Percentiles rank a stretch among this genome's conserved stretches.
These are phyloP conservation scores for Adansonia gregorii DNA, from an alignment of 441 rosid genomes.

Conservation along the genomic window DNA sequence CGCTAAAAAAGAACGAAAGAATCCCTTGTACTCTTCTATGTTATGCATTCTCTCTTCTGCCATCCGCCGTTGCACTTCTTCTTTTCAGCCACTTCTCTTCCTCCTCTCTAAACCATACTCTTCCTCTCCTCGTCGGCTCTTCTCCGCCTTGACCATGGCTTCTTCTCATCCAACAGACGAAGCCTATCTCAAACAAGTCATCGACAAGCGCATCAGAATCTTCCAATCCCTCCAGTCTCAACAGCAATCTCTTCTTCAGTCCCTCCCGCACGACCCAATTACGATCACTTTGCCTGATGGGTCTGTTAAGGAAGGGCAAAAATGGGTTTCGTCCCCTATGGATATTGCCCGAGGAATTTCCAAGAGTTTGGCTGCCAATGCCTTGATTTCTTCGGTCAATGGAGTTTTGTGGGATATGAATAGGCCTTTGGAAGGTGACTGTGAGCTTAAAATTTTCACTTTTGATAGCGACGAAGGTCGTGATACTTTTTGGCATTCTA, in stretches of 20 bases:
- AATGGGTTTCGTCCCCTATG: slow-evolving; percentile 76
- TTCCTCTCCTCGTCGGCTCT: slow-evolving; percentile 28
- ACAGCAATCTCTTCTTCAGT: slow-evolving; percentile 59
- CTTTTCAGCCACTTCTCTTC: slow-evolving; percentile 14
- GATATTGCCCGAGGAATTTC: slow-evolving; percentile 73
- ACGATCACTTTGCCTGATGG: slow-evolving; percentile 77
- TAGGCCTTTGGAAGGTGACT: slow-evolving; percentile 78
- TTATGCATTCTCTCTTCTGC: slow-evolving; percentile 29
- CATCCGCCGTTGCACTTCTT: slow-evolving; percentile 38
- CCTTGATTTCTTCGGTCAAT: slow-evolving; percentile 75
- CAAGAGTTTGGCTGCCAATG: slow-evolving; percentile 70
- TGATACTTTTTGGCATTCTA: slow-evolving; percentile 98
- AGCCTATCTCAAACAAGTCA: slow-evolving; percentile 57
- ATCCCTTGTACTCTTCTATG: slow-evolving; percentile 27
- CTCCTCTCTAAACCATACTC: slow-evolving; percentile 21
- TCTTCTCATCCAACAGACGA: slow-evolving; percentile 58
- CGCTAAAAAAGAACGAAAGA: neutral
- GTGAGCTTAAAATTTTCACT: slow-evolving; percentile 70
- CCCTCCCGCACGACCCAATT: slow-evolving; percentile 75
- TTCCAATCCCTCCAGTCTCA: slow-evolving; percentile 70
- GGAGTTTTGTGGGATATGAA: slow-evolving; percentile 88
- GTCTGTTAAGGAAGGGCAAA: slow-evolving; percentile 79
- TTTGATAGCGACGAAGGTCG: slow-evolving; percentile 88
- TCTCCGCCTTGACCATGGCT: slow-evolving; percentile 49
- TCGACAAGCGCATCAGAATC: slow-evolving; percentile 71